A percentile compares a stretch with the other conserved stretches of the same genome.
Evolutionary conservation across 2,329 filamentous ascomycete genomes (phyloP).

Genomic region (Tolypocladium sp.): DNA sequence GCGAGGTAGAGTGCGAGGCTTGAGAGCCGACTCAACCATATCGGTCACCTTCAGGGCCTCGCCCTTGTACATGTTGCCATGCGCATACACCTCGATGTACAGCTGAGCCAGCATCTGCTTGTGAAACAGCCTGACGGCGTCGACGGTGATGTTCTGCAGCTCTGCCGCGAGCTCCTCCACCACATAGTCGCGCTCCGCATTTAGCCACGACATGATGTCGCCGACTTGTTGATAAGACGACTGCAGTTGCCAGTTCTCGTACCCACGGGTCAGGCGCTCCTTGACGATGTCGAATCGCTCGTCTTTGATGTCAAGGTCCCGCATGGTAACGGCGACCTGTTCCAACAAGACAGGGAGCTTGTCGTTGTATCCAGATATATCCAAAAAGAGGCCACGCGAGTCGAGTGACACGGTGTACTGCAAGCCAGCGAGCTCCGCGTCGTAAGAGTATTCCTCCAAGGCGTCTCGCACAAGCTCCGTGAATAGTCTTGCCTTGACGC

Average conservation of each 20-base stretch:
- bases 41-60: conserved; percentile 81
- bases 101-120: conserved; percentile 74
- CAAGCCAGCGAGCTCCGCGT: conserved; percentile 85
- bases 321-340: conserved; percentile 76
- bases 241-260: conserved; percentile 80
- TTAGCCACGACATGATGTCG: conserved; percentile 74
- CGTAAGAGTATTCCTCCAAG: conserved; percentile 87
- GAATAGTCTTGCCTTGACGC: conserved; percentile 71
- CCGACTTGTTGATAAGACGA: conserved; percentile 85
- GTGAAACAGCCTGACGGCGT: conserved; percentile 69
- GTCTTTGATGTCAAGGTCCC: conserved; percentile 73
- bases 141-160: conserved; percentile 62
- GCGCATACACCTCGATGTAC: conserved; percentile 78
- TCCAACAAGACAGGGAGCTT: conserved; percentile 87
- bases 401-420: conserved; percentile 72
- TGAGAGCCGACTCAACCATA: conserved; percentile 68
- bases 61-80: conserved; percentile 91
- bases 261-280: conserved; percentile 66
- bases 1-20: conserved; percentile 62
- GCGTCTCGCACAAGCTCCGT: conserved; percentile 82
- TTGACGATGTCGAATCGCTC: conserved; percentile 89
- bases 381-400: conserved; percentile 64
- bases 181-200: conserved; percentile 65
- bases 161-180: conserved; percentile 74
- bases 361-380: conserved; percentile 88